Percentiles rank a stretch among this genome's conserved stretches.
phyloP scores from a whole-genome alignment of 1,139 yeast species.

The Geotrichum phurueaensis region DNA sequence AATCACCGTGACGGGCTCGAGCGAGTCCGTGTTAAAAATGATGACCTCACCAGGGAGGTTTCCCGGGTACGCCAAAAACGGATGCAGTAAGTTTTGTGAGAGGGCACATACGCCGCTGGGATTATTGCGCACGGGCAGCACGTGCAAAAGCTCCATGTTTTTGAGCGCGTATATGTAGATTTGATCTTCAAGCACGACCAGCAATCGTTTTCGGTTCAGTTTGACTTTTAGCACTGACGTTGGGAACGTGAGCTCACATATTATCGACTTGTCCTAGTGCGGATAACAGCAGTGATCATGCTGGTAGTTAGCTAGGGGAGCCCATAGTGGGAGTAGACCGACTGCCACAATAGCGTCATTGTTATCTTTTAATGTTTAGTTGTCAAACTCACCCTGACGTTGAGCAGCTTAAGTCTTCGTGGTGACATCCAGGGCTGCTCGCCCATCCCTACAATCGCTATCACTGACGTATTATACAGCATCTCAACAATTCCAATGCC shows the following conservation, averaged over 20 bases:
- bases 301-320: no score
- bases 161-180: constrained; percentile 83
- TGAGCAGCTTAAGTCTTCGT: constrained; percentile 69
- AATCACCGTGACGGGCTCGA: constrained; percentile 82
- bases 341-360: no score
- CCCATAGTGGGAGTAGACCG: no score
- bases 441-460: constrained; percentile 83
- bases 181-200: constrained; percentile 76
- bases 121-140: constrained; percentile 75
- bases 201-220: constrained; percentile 65
- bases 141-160: constrained; percentile 80
- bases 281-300: no score
- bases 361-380: no score
- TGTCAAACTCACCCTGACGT: constrained; percentile 47
- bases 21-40: constrained; percentile 67
- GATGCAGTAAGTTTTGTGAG: constrained; percentile 56
- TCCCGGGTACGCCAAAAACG: constrained; percentile 72
- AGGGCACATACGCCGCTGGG: constrained; percentile 51
- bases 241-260: constrained; percentile 86
- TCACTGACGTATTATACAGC: constrained; percentile 81
- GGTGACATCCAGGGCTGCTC: constrained; percentile 78
- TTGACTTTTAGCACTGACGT: constrained; percentile 72
- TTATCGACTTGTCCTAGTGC: constrained; percentile 46
- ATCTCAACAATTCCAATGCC: constrained; percentile 61
- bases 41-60: constrained; percentile 75